Base-by-base conservation (phyloP, 2,329 filamentous ascomycete species). In the Corynespora cassiicola region DNA sequence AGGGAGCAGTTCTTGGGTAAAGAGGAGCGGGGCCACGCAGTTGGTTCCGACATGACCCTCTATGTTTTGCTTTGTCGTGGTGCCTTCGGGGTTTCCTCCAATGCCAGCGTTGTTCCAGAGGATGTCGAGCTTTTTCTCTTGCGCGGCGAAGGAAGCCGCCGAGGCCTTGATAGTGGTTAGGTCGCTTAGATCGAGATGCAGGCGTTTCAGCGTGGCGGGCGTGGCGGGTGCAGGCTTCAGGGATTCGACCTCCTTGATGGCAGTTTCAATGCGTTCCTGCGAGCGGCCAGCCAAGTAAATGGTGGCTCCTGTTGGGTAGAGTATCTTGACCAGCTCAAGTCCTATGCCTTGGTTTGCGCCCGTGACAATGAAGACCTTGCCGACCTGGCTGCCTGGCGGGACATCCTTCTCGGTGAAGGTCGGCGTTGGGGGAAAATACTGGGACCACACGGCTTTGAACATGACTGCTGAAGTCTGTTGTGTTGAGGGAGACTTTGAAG, bases 211-310 rank as follows among this genome's bases (percentile, higher is more conserved):
- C 6, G 31, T 32, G 4, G 48, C 48, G 17, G 34, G 36, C 11
- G 49, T 47, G 7, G 23, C 15, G 63, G 74, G 21, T 53, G 47
- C 1, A 5, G 33, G 12, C 11, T 42, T 31, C 7, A n/a, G 9
- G 4, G 62, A 46, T 4, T 63, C 55, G 29, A 83, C 76, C 24
- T 77, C 76, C 1, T 56, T 44, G 3, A 61, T 57, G 9, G 68
- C 76, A 45, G 77, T 77, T n/a, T 69, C 58, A 7, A 45, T 32
- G 12, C 43, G 42, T 11, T 50, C 42, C 21, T 68, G 52, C 3
- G 63, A 73, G 19, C 80, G 76, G 3, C 73, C 73, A 4, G 78
- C 78, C 17, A 81, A 58, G 58, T 81, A 83, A n/a, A 84, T 74
- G 2, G 68, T 79, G 22, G 70, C 79, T 37, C 80, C 77, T 22